Conservation (phyloP, 805 yeast species). For the Barnettozyma sp. region DNA sequence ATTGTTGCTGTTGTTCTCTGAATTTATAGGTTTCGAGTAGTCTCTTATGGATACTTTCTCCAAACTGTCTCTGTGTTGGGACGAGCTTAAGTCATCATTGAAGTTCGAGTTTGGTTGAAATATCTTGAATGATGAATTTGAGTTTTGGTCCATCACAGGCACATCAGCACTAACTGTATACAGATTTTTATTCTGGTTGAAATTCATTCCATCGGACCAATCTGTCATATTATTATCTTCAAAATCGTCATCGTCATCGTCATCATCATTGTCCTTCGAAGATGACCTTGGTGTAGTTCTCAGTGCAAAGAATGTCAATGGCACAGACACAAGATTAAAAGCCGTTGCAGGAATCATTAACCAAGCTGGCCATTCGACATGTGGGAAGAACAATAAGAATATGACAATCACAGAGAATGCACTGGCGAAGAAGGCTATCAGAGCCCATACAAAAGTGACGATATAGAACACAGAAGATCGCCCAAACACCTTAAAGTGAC, state of each 20-base stretch:
- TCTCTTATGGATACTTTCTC: slow-evolving; percentile 23
- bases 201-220: slow-evolving; percentile 19
- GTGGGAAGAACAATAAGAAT: slow-evolving; percentile 56
- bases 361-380: slow-evolving; percentile 70
- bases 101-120: slow-evolving; percentile 13
- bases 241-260: slow-evolving; percentile 11
- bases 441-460: slow-evolving; percentile 37
- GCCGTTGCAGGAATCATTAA: slow-evolving; percentile 60
- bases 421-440: slow-evolving; percentile 47
- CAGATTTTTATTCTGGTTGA: too few relatives aligned
- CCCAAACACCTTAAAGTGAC: slow-evolving; percentile 26
- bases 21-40: slow-evolving; percentile 16
- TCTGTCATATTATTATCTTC: slow-evolving; percentile 19
- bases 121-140: slow-evolving; percentile 13
- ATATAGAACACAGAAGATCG: slow-evolving; percentile 29
- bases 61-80: slow-evolving; percentile 16
- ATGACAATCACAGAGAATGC: slow-evolving; percentile 48
- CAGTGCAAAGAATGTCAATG: slow-evolving; percentile 39
- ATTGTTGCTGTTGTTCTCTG: too few relatives aligned
- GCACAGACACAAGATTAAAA: slow-evolving; percentile 43
- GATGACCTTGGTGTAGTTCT: slow-evolving; percentile 17
- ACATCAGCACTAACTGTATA: too few relatives aligned
- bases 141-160: slow-evolving; percentile 6
- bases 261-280: slow-evolving; percentile 11
- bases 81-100: slow-evolving; percentile 22